Conservation (phyloP, 768 basidiomycete species). For the Hebeloma cylindrosporum region DNA sequence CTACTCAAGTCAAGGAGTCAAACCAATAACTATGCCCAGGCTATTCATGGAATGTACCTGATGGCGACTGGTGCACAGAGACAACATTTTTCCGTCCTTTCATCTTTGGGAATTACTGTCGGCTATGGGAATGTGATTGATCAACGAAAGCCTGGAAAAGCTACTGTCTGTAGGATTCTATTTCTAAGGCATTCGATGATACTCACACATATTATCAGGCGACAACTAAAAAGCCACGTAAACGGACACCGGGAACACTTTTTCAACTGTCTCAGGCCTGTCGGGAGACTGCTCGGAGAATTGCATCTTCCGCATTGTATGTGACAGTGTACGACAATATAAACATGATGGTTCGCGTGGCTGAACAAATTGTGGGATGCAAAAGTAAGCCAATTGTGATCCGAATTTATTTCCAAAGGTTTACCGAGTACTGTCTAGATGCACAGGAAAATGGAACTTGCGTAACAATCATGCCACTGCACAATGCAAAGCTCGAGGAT, state of each 20-base stretch:
- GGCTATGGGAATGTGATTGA: constrained; percentile 27
- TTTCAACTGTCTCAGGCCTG: constrained; percentile 4
- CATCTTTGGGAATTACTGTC: constrained; percentile 27
- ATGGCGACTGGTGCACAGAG: constrained; percentile 34
- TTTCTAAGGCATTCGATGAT: no score
- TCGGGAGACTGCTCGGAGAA: background rate
- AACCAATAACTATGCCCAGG: constrained; percentile 26
- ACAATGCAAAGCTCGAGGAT: constrained; percentile 24
- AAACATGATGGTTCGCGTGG: constrained; percentile 30
- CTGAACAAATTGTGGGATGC: constrained; percentile 34
- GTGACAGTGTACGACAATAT: constrained; percentile 37
- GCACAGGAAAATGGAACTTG: constrained; percentile 39
- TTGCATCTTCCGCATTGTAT: constrained; percentile 1
- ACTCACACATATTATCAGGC: background rate
- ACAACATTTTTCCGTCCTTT: constrained; percentile 30
- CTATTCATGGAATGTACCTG: constrained; percentile 29
- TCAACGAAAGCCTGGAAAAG: constrained; percentile 4
- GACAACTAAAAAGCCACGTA: background rate
- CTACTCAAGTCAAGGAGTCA: constrained; percentile 29
- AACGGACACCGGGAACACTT: constrained; percentile 5
- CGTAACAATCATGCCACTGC: constrained; percentile 31
- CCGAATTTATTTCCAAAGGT: background rate
- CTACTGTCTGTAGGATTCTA: no score
- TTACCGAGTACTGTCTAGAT: constrained; percentile 17
- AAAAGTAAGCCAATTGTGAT: constrained; percentile 23